A percentile compares a stretch with the other conserved stretches of the same genome.
Evolutionary conservation across 2,329 filamentous ascomycete genomes (phyloP).

Genomic region (Trichophyton rubrum): DNA sequence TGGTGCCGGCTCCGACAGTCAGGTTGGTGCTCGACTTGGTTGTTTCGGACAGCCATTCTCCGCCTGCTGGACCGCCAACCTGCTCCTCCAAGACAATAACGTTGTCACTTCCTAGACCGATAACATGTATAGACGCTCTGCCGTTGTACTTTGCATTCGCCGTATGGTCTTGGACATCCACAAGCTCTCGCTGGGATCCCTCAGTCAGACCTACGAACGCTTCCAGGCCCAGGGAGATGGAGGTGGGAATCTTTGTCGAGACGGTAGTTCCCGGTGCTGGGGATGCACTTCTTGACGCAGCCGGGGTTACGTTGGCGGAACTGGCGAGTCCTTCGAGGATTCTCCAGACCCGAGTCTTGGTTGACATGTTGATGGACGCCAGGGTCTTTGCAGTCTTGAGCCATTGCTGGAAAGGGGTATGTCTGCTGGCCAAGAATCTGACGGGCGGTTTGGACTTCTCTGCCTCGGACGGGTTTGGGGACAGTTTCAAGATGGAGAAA

Average conservation of each 20-base stretch:
- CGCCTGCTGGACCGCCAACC: constrained; percentile 41
- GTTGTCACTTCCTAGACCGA: constrained; percentile 58
- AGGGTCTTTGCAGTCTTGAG: constrained; percentile 59
- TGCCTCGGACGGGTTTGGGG: constrained; percentile 45
- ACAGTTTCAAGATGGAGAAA: constrained; percentile 72
- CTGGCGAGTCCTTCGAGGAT: constrained; percentile 38
- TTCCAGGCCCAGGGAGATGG: constrained; percentile 49
- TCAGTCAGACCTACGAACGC: constrained; percentile 51
- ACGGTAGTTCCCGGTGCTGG: constrained; percentile 33
- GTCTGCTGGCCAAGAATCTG: constrained; percentile 57
- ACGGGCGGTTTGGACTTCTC: constrained; percentile 50
- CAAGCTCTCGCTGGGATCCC: constrained; percentile 50
- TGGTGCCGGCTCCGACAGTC: constrained; percentile 35
- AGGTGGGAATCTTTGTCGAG: constrained; percentile 31
- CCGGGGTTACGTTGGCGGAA: constrained; percentile 34
- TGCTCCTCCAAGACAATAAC: constrained; percentile 76
- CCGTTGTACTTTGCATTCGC: constrained; percentile 68
- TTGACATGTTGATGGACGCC: constrained; percentile 52
- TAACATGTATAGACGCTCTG: constrained; percentile 49
- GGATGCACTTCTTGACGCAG: constrained; percentile 32
- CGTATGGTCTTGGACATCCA: constrained; percentile 58
- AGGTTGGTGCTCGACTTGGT: constrained; percentile 36
- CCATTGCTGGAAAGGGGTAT: constrained; percentile 60
- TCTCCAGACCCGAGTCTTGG: constrained; percentile 67
- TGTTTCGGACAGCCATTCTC: constrained; percentile 44